Percentiles rank a stretch among this genome's conserved stretches.
phyloP scores from a whole-genome alignment of 1,284 basidiomycete species.

The Naganishia cerealis region DNA sequence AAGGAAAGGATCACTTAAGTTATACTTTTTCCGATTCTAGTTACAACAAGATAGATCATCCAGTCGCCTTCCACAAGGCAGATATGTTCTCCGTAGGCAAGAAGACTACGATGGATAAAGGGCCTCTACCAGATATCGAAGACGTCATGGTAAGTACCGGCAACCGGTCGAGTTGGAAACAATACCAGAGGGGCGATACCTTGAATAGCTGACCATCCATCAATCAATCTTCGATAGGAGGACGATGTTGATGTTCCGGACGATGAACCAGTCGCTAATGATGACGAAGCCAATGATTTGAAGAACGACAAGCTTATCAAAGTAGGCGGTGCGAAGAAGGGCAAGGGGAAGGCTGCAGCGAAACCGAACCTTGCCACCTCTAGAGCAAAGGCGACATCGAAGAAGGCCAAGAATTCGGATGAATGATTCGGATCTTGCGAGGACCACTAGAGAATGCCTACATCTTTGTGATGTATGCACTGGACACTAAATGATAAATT shows the following conservation, averaged over 20 bases:
- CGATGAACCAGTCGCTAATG: slow-evolving; percentile 22
- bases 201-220: not conserved
- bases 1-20: slow-evolving; percentile 4
- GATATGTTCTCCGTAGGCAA: slow-evolving; percentile 75
- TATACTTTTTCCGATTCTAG: slow-evolving; percentile 54
- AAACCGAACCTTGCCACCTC: slow-evolving; percentile 22
- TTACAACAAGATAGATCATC: slow-evolving; percentile 82
- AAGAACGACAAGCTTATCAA: slow-evolving; percentile 34
- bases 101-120: slow-evolving; percentile 65
- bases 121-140: slow-evolving; percentile 79
- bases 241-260: slow-evolving; percentile 27
- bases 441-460: too few species aligned
- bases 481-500: too few species aligned
- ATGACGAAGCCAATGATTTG: slow-evolving; percentile 31
- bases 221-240: not conserved
- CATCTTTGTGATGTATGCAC: too few species aligned
- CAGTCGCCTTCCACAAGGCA: slow-evolving; percentile 85
- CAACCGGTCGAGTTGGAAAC: too few species aligned
- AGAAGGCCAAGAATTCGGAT: slow-evolving; percentile 9
- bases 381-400: slow-evolving; percentile 23
- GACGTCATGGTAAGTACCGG: slow-evolving; percentile 58
- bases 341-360: slow-evolving; percentile 25
- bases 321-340: slow-evolving; percentile 33
- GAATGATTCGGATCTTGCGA: not conserved
- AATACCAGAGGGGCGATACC: too few species aligned